Evolutionary conservation across 1,284 basidiomycete species (phyloP).

Genomic region (Leccinum colubrinum): DNA sequence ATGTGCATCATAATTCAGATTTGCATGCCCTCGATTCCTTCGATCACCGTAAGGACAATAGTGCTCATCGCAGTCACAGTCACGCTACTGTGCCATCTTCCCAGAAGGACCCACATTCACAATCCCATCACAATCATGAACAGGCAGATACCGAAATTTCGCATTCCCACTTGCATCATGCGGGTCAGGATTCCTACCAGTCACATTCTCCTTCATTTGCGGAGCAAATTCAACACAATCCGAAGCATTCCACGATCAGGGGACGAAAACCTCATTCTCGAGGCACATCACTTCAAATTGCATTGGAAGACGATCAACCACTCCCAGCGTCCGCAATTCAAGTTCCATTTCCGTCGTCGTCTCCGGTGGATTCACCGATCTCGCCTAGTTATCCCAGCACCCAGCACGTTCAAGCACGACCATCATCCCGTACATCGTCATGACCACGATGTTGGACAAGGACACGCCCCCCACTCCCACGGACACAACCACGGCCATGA

Average conservation of each 20-base stretch:
- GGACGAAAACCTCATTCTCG: conserved; percentile 34
- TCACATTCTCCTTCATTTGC: conserved; percentile 27
- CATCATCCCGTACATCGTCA: conserved; percentile 35
- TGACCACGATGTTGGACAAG: conserved; percentile 35
- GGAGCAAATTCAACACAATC: conserved; percentile 8
- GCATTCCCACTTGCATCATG: conserved; percentile 12
- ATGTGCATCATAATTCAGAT: conserved; percentile 33
- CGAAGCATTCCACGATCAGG: conserved; percentile 23
- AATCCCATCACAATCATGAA: conserved; percentile 14
- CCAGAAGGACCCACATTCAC: conserved; percentile 32
- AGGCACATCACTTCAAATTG: conserved; percentile 32
- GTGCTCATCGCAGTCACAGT: conserved; percentile 11
- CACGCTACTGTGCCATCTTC: conserved; percentile 12
- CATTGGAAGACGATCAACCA: conserved; percentile 36
- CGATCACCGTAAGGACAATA: conserved; percentile 16
- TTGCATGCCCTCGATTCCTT: conserved; percentile 18
- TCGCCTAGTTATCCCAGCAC: conserved; percentile 36
- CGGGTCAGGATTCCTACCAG: conserved; percentile 22
- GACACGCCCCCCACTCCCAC: conserved; percentile 43
- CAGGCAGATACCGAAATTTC: conserved; percentile 13
- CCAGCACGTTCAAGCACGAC: conserved; percentile 33
- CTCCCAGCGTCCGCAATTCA: conserved; percentile 71
- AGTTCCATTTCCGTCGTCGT: conserved; percentile 55
- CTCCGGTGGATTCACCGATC: conserved; percentile 34
- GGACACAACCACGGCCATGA: conserved; percentile 58